phyloP scores from a whole-genome alignment of 257 asterid genomes.

The Fraxinus excelsior region DNA sequence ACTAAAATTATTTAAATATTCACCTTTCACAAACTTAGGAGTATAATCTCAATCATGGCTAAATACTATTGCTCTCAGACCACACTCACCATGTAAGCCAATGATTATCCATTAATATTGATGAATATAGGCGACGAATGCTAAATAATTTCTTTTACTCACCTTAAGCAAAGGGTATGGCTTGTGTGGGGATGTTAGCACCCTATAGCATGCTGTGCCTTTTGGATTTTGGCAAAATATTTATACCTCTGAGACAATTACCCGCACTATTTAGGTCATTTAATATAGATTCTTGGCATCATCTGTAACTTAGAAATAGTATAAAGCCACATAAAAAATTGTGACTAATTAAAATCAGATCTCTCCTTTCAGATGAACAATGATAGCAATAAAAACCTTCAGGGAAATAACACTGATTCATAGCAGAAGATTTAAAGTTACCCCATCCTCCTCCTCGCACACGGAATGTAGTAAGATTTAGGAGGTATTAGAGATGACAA shows the following conservation, averaged over 20 bases:
- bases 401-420: neutral
- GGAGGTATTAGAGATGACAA: neutral
- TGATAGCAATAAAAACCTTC: neutral
- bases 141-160: slow-evolving; percentile 1
- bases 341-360: neutral
- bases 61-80: neutral
- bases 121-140: neutral
- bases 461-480: neutral
- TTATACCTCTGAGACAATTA: neutral
- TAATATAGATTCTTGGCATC: neutral
- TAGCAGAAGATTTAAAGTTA: neutral
- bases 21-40: neutral
- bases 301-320: neutral
- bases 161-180: neutral
- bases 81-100: neutral
- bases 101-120: neutral
- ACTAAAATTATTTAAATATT: neutral
- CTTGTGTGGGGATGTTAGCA: neutral
- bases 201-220: neutral
- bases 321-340: neutral
- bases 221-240: neutral
- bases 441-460: neutral
- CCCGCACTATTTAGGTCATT: neutral
- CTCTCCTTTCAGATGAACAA: neutral
- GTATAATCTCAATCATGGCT: neutral